These are phyloP conservation scores for Delitschia confertaspora DNA, from an alignment of 495 filamentous ascomycete species.

Conservation along the genomic window DNA sequence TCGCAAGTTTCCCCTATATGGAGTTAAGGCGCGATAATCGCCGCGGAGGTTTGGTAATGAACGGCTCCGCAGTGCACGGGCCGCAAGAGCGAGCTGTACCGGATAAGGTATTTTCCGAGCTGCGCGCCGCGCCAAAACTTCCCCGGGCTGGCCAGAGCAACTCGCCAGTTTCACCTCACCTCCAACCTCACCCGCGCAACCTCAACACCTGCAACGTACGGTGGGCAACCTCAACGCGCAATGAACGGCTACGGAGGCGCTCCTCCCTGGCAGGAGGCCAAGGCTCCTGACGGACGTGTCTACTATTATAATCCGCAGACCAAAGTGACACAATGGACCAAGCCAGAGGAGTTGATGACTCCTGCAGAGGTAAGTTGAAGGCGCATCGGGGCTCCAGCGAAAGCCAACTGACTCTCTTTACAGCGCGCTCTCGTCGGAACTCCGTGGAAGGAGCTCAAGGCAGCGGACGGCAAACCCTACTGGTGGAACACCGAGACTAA, in stretches of 20 bases:
- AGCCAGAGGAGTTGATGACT: slow-evolving; percentile 83
- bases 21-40: background rate
- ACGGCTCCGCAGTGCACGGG: too few relatives aligned
- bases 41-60: background rate
- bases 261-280: slow-evolving; percentile 69
- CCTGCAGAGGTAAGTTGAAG: slow-evolving; percentile 70
- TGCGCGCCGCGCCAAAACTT: too few relatives aligned
- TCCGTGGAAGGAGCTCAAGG: slow-evolving; percentile 88
- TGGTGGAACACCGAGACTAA: slow-evolving; percentile 90
- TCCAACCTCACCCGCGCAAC: slow-evolving; percentile 15
- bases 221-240: too few relatives aligned
- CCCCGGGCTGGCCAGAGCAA: too few relatives aligned
- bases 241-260: slow-evolving; percentile 52
- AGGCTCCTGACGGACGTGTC: slow-evolving; percentile 70
- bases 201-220: too few relatives aligned
- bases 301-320: slow-evolving; percentile 90
- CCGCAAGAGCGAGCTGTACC: too few relatives aligned
- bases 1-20: background rate
- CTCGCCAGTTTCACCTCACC: background rate
- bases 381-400: background rate
- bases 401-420: slow-evolving; percentile 9
- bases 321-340: slow-evolving; percentile 87
- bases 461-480: slow-evolving; percentile 79
- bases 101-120: background rate
- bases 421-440: slow-evolving; percentile 74